These are phyloP conservation scores for Coffea canephora DNA, from an alignment of 257 asterid genomes.

Conservation along the genomic window DNA sequence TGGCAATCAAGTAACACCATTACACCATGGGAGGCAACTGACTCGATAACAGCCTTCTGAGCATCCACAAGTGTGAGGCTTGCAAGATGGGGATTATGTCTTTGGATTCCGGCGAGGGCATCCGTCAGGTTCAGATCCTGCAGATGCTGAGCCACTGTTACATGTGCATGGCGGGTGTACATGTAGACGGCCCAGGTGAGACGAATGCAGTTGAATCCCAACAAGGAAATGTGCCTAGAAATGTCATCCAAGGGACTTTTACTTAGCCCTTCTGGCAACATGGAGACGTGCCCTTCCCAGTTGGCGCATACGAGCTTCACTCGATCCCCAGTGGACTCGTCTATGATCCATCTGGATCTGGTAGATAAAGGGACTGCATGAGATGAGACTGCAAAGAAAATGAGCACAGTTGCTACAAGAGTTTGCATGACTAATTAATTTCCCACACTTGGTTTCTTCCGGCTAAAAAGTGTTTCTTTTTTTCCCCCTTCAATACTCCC, in stretches of 20 bases:
- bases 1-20: conserved; percentile 75
- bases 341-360: conserved; percentile 52
- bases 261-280: conserved; percentile 65
- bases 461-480: too few species aligned
- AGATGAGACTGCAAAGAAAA: conserved; percentile 6
- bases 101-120: conserved; percentile 30
- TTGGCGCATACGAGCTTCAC: conserved; percentile 51
- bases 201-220: conserved; percentile 73
- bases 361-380: conserved; percentile 50
- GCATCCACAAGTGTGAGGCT: conserved; percentile 43
- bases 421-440: not conserved
- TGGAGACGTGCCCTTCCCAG: conserved; percentile 59
- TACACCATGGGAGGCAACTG: conserved; percentile 31
- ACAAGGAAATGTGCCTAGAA: conserved; percentile 17
- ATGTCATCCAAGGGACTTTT: conserved; percentile 36
- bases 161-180: conserved; percentile 40
- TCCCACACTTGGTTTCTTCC: not conserved
- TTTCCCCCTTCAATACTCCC: not conserved
- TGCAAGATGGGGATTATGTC: conserved; percentile 4
- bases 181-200: conserved; percentile 63
- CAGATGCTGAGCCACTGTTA: conserved; percentile 22
- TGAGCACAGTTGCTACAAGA: not conserved
- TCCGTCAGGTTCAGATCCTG: conserved; percentile 28
- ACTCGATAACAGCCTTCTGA: conserved; percentile 46
- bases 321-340: conserved; percentile 34